These are phyloP conservation scores for Aspergillus latus DNA, from an alignment of 2,329 filamentous ascomycete species.

Conservation along the genomic window DNA sequence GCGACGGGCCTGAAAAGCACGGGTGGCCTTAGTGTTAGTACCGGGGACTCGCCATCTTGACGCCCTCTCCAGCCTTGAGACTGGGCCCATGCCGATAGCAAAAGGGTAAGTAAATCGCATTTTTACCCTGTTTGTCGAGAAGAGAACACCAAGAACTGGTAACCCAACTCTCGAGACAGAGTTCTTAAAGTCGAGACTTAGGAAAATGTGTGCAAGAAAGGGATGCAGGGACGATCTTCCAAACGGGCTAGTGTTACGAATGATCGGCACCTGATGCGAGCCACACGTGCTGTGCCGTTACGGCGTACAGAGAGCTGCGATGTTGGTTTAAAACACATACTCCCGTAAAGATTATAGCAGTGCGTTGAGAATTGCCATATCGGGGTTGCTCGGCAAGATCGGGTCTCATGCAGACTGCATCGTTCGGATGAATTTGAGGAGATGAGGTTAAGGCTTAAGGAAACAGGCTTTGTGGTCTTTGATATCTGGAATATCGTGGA, in stretches of 20 bases:
- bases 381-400: too few relatives aligned
- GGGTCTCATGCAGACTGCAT: not conserved
- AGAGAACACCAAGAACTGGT: too few relatives aligned
- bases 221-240: not conserved
- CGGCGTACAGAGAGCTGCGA: not conserved
- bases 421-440: not conserved
- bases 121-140: too few relatives aligned
- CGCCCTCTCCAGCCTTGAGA: too few relatives aligned
- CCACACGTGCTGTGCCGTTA: not conserved
- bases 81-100: too few relatives aligned
- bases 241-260: constrained; percentile 7
- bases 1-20: too few relatives aligned
- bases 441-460: not conserved
- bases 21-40: too few relatives aligned
- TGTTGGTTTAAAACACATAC: not conserved
- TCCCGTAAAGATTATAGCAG: not conserved
- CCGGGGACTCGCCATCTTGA: too few relatives aligned
- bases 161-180: too few relatives aligned
- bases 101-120: too few relatives aligned
- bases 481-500: not conserved
- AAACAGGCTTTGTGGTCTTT: not conserved
- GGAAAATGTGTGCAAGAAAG: not conserved
- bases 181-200: not conserved
- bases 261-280: constrained; percentile 5
- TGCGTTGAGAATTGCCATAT: too few relatives aligned